Evolutionary conservation across 257 asterid genomes (phyloP).

Genomic region (Ocimum tenuiflorum): DNA sequence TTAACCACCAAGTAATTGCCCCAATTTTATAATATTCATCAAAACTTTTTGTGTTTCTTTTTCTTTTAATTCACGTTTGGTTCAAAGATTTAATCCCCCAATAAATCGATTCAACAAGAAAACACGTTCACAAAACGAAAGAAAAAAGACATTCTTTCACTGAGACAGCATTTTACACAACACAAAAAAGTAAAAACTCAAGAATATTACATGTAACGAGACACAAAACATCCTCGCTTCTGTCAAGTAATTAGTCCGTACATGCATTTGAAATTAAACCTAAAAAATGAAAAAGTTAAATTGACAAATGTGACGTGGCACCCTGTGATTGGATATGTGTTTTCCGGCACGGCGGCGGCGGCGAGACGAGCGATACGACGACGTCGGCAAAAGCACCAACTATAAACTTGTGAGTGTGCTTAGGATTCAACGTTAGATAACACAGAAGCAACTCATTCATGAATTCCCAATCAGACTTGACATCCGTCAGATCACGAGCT

Average conservation of each 20-base stretch:
- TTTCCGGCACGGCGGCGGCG: conserved; percentile 27
- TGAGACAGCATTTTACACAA: conserved; percentile 24
- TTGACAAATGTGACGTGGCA: conserved; percentile 1
- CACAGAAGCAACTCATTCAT: conserved; percentile 65
- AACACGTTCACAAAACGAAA: conserved; percentile 31
- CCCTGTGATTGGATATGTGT: background rate
- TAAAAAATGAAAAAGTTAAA: background rate
- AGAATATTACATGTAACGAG: conserved; percentile 35
- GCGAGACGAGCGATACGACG: conserved; percentile 38
- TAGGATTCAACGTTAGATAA: conserved; percentile 54
- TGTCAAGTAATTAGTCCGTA: conserved; percentile 1
- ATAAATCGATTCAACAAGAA: background rate
- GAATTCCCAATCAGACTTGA: conserved; percentile 38
- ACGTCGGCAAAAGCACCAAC: conserved; percentile 68
- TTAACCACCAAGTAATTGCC: background rate
- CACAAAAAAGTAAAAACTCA: conserved; percentile 21
- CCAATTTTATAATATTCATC: background rate
- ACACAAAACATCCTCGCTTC: conserved; percentile 18
- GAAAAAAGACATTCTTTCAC: conserved; percentile 42
- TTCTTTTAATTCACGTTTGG: background rate
- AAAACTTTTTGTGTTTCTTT: background rate
- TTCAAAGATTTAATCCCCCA: background rate
- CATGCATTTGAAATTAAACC: background rate
- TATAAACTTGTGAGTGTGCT: conserved; percentile 60
- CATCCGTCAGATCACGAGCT: conserved; percentile 25